phyloP scores from a whole-genome alignment of 2,329 filamentous ascomycete genomes.

The Tolypocladium album region DNA sequence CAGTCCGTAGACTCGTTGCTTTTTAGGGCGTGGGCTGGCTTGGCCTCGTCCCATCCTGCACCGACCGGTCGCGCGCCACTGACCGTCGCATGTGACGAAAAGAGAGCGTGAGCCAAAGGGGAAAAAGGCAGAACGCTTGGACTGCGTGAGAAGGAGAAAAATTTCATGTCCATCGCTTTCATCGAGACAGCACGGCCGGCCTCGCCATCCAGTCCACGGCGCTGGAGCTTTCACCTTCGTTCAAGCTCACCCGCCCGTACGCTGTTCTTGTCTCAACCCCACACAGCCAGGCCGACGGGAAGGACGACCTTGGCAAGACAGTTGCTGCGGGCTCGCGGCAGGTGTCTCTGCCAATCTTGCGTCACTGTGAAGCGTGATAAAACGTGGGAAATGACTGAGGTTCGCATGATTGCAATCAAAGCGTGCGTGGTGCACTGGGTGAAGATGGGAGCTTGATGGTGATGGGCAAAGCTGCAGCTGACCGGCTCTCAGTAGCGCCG shows the following conservation, averaged over 20 bases:
- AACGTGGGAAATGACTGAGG: conserved; percentile 1
- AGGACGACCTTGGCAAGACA: background rate
- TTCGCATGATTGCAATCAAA: background rate
- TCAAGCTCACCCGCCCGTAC: background rate
- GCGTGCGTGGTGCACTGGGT: background rate
- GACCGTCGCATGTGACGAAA: background rate
- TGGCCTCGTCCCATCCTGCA: background rate
- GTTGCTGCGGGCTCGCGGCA: background rate
- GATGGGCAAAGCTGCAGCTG: background rate
- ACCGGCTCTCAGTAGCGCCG: background rate
- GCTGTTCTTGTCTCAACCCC: background rate
- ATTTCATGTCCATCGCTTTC: background rate
- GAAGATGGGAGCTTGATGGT: background rate
- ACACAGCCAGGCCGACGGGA: background rate
- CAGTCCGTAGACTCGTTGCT: background rate
- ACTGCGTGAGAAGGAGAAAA: background rate
- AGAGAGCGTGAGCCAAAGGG: background rate
- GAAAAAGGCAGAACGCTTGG: background rate
- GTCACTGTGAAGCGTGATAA: background rate
- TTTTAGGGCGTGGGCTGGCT: background rate
- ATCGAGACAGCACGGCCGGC: background rate
- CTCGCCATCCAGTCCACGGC: background rate
- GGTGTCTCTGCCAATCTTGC: background rate
- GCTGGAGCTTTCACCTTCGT: background rate
- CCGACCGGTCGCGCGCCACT: background rate